Percentiles rank a stretch among this genome's conserved stretches.
Evolutionary conservation across 441 rosid genomes (phyloP).

Genomic region (Hura crepitans): DNA sequence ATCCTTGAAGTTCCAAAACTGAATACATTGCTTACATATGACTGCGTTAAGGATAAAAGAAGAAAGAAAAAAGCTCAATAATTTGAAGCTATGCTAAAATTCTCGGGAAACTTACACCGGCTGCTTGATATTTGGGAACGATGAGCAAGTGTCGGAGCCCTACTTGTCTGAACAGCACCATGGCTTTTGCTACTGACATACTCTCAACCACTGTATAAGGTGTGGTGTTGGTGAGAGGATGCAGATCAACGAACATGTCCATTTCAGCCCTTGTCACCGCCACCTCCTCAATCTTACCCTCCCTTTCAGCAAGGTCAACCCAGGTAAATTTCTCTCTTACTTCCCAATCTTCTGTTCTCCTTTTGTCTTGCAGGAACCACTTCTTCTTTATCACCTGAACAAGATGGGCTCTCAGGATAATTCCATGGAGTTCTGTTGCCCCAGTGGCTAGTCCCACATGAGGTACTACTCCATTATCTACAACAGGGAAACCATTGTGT

Average conservation of each 20-base stretch:
- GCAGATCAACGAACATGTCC: slow-evolving; percentile 78
- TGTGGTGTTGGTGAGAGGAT: slow-evolving; percentile 77
- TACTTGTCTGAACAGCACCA: slow-evolving; percentile 73
- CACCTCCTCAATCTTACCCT: slow-evolving; percentile 57
- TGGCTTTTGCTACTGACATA: slow-evolving; percentile 84
- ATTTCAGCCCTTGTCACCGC: slow-evolving; percentile 58
- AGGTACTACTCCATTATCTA: slow-evolving; percentile 41
- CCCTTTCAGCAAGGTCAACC: slow-evolving; percentile 79
- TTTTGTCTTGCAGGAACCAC: slow-evolving; percentile 69
- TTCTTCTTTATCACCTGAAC: slow-evolving; percentile 59
- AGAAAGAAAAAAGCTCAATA: too few species aligned
- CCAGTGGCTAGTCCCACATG: slow-evolving; percentile 37
- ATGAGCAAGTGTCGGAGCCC: slow-evolving; percentile 76
- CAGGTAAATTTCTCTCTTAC: slow-evolving; percentile 62
- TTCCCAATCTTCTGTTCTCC: slow-evolving; percentile 84
- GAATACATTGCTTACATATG: not conserved
- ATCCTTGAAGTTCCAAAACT: not conserved
- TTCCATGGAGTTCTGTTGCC: slow-evolving; percentile 55
- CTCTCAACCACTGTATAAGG: slow-evolving; percentile 81
- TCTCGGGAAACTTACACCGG: slow-evolving; percentile 54
- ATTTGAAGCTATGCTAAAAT: not conserved
- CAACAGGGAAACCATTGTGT: slow-evolving; percentile 66
- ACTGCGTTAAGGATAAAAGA: not conserved
- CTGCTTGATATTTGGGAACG: slow-evolving; percentile 75
- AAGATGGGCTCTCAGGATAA: slow-evolving; percentile 72